These are phyloP conservation scores for Eragrostis curvula DNA, from an alignment of 176 grass and related monocot species.

Conservation along the genomic window DNA sequence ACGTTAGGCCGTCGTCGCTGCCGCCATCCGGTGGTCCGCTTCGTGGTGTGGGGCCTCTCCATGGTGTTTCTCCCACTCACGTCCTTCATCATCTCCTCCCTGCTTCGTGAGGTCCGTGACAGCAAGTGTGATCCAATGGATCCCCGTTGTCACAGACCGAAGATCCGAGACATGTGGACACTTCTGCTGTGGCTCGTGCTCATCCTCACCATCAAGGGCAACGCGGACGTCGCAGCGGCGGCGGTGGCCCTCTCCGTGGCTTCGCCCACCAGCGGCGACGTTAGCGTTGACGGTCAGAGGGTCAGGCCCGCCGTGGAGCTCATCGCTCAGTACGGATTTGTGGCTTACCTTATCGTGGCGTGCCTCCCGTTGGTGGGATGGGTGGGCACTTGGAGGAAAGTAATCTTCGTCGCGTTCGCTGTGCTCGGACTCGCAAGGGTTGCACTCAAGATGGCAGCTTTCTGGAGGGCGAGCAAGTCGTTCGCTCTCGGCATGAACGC, in stretches of 20 bases:
- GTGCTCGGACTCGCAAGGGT: slow-evolving; percentile 19
- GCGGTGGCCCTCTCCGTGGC: neutral
- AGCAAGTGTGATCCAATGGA: too few species aligned
- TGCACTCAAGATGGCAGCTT: slow-evolving; percentile 19
- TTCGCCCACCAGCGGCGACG: neutral
- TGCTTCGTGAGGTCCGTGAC: too few species aligned
- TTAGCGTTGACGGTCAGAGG: slow-evolving; percentile 22
- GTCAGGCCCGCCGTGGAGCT: neutral
- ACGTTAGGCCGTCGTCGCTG: too few species aligned
- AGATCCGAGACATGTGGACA: slow-evolving; percentile 17
- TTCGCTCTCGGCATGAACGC: slow-evolving; percentile 31
- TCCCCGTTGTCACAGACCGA: too few species aligned
- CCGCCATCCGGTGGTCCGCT: too few species aligned
- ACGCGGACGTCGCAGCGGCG: neutral
- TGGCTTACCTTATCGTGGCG: rapidly evolving
- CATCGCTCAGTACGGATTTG: neutral
- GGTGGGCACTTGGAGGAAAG: rapidly evolving
- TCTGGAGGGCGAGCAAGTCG: neutral
- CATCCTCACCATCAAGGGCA: slow-evolving; percentile 8
- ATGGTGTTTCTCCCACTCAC: too few species aligned
- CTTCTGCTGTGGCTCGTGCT: slow-evolving; percentile 27
- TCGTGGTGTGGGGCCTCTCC: too few species aligned
- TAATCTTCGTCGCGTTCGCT: slow-evolving; percentile 26
- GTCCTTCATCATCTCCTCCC: too few species aligned
- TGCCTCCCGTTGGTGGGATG: neutral